phyloP scores from a whole-genome alignment of 495 filamentous ascomycete species.

The Hypoxylon lienhwacheense region DNA sequence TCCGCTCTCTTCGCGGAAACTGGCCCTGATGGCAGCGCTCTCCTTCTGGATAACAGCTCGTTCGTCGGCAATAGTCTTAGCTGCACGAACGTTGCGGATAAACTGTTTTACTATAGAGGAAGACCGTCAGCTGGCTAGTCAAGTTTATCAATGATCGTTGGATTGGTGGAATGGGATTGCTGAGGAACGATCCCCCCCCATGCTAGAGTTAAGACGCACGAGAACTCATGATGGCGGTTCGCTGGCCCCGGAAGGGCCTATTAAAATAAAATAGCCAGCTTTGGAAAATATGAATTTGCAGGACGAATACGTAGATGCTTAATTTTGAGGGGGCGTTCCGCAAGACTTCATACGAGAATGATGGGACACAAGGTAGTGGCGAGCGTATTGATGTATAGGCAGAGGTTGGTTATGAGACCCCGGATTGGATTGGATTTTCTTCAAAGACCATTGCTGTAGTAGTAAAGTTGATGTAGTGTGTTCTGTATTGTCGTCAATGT shows the following conservation, averaged over 20 bases:
- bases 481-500: too few relatives aligned
- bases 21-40: constrained; percentile 93
- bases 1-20: constrained; percentile 93
- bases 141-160: not conserved
- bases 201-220: constrained; percentile 38
- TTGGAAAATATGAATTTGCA: constrained; percentile 9
- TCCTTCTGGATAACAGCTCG: constrained; percentile 98
- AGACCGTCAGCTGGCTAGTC: constrained; percentile 9
- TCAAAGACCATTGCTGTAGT: too few relatives aligned
- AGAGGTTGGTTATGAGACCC: too few relatives aligned
- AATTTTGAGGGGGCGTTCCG: not conserved
- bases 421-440: too few relatives aligned
- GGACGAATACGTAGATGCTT: not conserved
- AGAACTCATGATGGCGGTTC: constrained; percentile 49
- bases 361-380: too few relatives aligned
- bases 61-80: constrained; percentile 98
- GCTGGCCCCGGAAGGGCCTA: constrained; percentile 48
- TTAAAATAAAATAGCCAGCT: constrained; percentile 43
- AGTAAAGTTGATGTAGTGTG: too few relatives aligned
- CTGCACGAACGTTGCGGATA: constrained; percentile 96
- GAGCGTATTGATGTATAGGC: too few relatives aligned
- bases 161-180: not conserved
- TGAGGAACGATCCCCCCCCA: not conserved
- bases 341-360: too few relatives aligned
- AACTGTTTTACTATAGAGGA: constrained; percentile 86